Percentiles rank a stretch among this genome's conserved stretches.
Evolutionary conservation across 371 early-diverging fungal species (phyloP).

Genomic region (Haplosporangium sp.): DNA sequence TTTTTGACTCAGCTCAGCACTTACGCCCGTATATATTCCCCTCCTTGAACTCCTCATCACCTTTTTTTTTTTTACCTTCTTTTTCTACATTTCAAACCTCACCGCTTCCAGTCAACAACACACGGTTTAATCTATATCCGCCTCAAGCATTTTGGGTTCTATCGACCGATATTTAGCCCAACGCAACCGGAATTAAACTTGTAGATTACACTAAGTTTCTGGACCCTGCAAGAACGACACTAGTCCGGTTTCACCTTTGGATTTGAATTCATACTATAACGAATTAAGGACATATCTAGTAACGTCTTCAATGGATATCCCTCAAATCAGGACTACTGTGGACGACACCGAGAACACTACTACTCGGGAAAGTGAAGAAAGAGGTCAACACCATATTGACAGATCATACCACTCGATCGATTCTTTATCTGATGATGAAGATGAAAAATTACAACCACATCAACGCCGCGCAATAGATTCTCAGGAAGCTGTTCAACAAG

Average conservation of each 20-base stretch:
- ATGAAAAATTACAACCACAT: constrained; percentile 26
- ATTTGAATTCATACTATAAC: background rate
- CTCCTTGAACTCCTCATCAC: no score
- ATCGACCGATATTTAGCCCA: background rate
- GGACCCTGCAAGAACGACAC: background rate
- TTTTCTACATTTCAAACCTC: background rate
- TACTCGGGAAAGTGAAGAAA: constrained; percentile 1
- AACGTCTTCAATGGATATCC: constrained; percentile 21
- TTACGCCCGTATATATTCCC: no score
- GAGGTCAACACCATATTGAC: constrained; percentile 1
- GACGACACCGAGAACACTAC: constrained; percentile 12
- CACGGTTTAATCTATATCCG: background rate
- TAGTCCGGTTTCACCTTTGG: background rate
- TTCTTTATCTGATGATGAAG: constrained; percentile 15
- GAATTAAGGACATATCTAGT: background rate
- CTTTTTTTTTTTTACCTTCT: background rate
- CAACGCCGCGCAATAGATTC: constrained; percentile 47
- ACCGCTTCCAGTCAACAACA: no score
- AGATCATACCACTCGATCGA: constrained; percentile 15
- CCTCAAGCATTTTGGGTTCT: no score
- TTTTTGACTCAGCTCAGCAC: no score
- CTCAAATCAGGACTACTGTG: constrained; percentile 30
- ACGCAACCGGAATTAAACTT: no score
- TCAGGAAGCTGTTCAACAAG: constrained; percentile 12
- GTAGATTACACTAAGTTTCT: no score